Conservation (phyloP, 2,329 filamentous ascomycete species). For the Cadophora sp. region DNA sequence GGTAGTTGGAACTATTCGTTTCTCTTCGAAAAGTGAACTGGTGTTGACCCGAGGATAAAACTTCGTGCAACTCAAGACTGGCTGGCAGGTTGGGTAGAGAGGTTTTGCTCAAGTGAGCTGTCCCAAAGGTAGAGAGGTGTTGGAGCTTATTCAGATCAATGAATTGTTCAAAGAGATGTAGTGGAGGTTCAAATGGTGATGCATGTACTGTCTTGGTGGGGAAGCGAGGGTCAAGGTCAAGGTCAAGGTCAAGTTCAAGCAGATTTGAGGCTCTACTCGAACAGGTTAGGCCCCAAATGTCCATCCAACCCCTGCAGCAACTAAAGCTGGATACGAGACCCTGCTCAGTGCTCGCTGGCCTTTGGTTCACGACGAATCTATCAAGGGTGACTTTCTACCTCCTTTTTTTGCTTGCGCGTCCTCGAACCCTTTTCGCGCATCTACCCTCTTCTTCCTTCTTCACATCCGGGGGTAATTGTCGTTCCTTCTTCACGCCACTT, state of each 20-base stretch:
- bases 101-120: background rate
- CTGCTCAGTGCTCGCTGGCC: constrained; percentile 3
- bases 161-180: background rate
- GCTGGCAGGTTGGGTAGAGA: background rate
- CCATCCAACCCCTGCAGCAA: background rate
- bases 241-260: background rate
- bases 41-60: constrained; percentile 10
- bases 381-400: constrained; percentile 11
- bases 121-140: constrained; percentile 1
- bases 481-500: constrained; percentile 21
- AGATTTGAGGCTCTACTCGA: constrained; percentile 16
- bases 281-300: background rate
- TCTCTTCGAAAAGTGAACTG: constrained; percentile 14
- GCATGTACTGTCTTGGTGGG: constrained; percentile 4
- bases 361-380: background rate
- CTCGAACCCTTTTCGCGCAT: constrained; percentile 4
- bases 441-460: constrained; percentile 10
- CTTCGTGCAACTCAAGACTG: background rate
- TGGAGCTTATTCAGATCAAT: background rate
- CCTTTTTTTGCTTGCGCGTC: constrained; percentile 25
- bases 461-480: constrained; percentile 15
- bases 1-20: constrained; percentile 11
- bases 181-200: constrained; percentile 14
- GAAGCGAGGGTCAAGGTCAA: constrained; percentile 5
- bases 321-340: background rate